These are phyloP conservation scores for Corymbia citriodora DNA, from an alignment of 441 rosid species.

Conservation along the genomic window DNA sequence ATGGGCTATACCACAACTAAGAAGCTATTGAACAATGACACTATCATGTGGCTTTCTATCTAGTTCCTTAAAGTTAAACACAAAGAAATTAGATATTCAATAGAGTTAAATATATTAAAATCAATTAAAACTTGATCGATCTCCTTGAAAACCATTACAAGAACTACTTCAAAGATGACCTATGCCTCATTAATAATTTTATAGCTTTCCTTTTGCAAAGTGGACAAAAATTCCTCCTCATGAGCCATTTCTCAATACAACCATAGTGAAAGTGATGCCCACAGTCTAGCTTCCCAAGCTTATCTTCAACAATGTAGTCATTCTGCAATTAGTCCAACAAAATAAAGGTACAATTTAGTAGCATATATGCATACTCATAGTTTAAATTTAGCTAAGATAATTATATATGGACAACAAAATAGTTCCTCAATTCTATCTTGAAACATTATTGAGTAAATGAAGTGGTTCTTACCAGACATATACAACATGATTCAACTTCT, in stretches of 20 bases:
- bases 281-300: slow-evolving; percentile 27
- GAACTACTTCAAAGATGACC: not conserved
- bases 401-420: not conserved
- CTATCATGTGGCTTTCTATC: not conserved
- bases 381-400: not conserved
- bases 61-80: no score
- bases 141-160: not conserved
- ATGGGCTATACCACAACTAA: no score
- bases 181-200: no score
- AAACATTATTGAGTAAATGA: not conserved
- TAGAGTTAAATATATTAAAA: no score
- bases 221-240: slow-evolving; percentile 16
- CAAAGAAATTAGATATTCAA: no score
- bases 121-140: no score
- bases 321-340: slow-evolving; percentile 23
- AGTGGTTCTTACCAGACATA: slow-evolving; percentile 28
- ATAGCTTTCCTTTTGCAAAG: not conserved
- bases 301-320: slow-evolving; percentile 24
- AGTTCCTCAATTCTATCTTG: not conserved
- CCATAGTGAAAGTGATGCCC: slow-evolving; percentile 33
- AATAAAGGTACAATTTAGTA: not conserved
- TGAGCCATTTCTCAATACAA: slow-evolving; percentile 39
- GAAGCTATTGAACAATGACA: no score
- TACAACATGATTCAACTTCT: slow-evolving; percentile 23
- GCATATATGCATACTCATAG: not conserved